Conservation (phyloP, 2,329 filamentous ascomycete species). For the Lasiodiplodia sp. region DNA sequence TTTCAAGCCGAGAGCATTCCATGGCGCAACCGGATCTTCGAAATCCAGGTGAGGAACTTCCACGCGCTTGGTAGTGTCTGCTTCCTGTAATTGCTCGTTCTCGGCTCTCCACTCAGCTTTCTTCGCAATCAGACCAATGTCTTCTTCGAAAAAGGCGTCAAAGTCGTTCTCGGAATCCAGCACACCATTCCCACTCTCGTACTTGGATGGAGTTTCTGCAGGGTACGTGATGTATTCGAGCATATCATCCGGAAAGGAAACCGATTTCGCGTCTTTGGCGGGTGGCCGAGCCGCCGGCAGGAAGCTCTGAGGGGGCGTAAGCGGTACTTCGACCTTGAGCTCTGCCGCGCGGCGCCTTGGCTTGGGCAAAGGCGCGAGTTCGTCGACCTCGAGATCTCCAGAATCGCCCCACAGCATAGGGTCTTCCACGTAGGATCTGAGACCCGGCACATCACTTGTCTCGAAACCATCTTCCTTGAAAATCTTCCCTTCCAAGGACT, state of each 20-base stretch:
- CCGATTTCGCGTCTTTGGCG: conserved; percentile 50
- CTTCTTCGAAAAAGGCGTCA: conserved; percentile 43
- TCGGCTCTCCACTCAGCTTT: conserved; percentile 45
- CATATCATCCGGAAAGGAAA: conserved; percentile 48
- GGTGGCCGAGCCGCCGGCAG: conserved; percentile 39
- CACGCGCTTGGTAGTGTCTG: conserved; percentile 57
- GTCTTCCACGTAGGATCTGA: conserved; percentile 36
- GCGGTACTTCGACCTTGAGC: conserved; percentile 55
- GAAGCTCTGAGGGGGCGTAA: conserved; percentile 49
- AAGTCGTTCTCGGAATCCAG: conserved; percentile 42
- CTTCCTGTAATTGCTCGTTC: conserved; percentile 55
- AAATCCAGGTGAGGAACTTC: conserved; percentile 58
- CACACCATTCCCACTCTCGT: conserved; percentile 27
- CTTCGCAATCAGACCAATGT: conserved; percentile 46
- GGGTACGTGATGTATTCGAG: conserved; percentile 42
- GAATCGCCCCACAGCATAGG: conserved; percentile 42
- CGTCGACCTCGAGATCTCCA: neutral
- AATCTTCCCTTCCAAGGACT: conserved; percentile 43
- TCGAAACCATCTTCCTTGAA: conserved; percentile 36
- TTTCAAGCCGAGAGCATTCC: conserved; percentile 48
- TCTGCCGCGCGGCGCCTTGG: conserved; percentile 46
- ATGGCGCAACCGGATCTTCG: conserved; percentile 53
- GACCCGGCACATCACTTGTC: neutral
- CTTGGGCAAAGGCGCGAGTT: neutral
- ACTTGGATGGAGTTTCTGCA: neutral